phyloP scores from a whole-genome alignment of 306 rosid genomes.

The Acacia crassicarpa region DNA sequence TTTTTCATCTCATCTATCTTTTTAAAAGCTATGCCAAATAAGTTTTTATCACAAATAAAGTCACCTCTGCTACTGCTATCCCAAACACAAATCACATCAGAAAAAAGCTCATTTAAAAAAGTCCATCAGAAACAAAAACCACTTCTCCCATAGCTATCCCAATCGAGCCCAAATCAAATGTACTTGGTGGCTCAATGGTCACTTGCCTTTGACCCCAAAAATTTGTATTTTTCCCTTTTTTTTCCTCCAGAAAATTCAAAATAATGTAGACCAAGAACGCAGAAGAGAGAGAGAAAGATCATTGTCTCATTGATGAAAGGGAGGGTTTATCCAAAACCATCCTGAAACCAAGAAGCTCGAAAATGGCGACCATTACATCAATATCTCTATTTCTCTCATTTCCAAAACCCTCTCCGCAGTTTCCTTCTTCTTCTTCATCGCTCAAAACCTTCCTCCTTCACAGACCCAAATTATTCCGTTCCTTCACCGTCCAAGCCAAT shows the following conservation, averaged over 20 bases:
- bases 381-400: constrained; percentile 51
- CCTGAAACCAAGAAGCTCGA: neutral
- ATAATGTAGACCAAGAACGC: neutral
- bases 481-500: constrained; percentile 54
- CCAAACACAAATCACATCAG: too few relatives aligned
- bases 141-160: too few relatives aligned
- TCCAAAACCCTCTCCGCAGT: constrained; percentile 44
- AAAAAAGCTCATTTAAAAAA: too few relatives aligned
- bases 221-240: neutral
- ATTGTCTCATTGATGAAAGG: neutral
- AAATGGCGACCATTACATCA: constrained; percentile 62
- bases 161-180: too few relatives aligned
- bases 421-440: constrained; percentile 36
- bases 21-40: too few relatives aligned
- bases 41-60: too few relatives aligned
- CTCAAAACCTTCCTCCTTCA: constrained; percentile 39
- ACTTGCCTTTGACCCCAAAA: too few relatives aligned
- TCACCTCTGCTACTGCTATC: too few relatives aligned
- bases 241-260: neutral
- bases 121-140: too few relatives aligned
- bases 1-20: too few relatives aligned
- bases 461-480: constrained; percentile 25
- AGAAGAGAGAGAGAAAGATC: neutral
- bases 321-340: neutral
- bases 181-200: too few relatives aligned